A percentile compares a stretch with the other conserved stretches of the same genome.
These are phyloP conservation scores for Aspergillus pseudonomiae DNA, from an alignment of 2,329 filamentous ascomycete species.

Conservation along the genomic window DNA sequence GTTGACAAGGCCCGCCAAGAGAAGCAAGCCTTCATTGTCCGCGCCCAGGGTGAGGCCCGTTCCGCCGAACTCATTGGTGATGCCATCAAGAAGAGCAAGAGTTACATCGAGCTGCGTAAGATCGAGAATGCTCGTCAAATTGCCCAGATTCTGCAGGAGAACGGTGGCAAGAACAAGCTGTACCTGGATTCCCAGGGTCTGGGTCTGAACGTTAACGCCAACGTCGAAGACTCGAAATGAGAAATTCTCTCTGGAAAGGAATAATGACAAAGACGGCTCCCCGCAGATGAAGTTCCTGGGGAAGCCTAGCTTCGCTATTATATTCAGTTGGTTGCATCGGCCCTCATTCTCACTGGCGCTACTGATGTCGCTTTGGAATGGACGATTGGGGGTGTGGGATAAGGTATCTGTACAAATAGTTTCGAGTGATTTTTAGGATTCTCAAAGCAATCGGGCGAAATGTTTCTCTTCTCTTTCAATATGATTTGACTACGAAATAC, in stretches of 20 bases:
- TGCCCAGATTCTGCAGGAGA: conserved; percentile 83
- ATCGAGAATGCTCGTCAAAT: conserved; percentile 95
- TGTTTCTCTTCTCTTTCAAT: conserved; percentile 38
- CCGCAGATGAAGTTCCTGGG: neutral
- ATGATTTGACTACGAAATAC: neutral
- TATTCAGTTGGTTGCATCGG: conserved; percentile 11
- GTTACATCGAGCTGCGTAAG: conserved; percentile 95
- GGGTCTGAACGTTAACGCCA: conserved; percentile 76
- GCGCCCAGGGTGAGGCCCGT: conserved; percentile 97
- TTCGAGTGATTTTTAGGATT: conserved; percentile 28
- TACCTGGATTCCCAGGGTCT: conserved; percentile 90
- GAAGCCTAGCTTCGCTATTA: conserved; percentile 3
- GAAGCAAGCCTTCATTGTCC: conserved; percentile 98
- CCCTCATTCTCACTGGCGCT: conserved; percentile 19
- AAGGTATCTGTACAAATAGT: conserved; percentile 42
- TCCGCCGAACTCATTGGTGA: conserved; percentile 98
- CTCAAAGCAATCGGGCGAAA: conserved; percentile 31
- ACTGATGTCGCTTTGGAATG: conserved; percentile 25
- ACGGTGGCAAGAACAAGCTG: conserved; percentile 85
- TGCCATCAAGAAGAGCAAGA: conserved; percentile 98
- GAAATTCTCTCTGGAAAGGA: conserved; percentile 11
- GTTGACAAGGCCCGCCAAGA: conserved; percentile 99
- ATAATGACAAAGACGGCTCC: conserved; percentile 1
- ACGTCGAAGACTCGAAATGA: conserved; percentile 37
- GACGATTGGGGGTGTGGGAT: conserved; percentile 25